Percentiles rank a stretch among this genome's conserved stretches.
phyloP scores from a whole-genome alignment of 225 moss, liverwort and hornwort species.

The Sphagnum contortum region DNA sequence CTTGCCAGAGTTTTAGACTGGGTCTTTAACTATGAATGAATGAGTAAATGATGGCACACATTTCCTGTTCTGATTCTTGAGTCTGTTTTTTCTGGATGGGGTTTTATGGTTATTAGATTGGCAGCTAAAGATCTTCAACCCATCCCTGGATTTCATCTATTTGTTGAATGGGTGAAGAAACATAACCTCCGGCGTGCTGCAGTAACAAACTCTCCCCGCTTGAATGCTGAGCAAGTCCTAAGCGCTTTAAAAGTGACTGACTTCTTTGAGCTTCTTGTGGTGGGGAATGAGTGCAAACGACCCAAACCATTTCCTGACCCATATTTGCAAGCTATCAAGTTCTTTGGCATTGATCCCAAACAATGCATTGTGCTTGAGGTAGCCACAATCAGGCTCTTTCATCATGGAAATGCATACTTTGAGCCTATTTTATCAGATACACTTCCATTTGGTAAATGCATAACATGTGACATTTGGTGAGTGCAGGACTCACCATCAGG shows the following conservation, averaged over 20 bases:
- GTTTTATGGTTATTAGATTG: slow-evolving; percentile 8
- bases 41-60: no score
- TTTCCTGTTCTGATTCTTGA: no score
- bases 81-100: no score
- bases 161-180: slow-evolving; percentile 36
- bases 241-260: slow-evolving; percentile 21
- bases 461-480: background rate
- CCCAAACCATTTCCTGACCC: slow-evolving; percentile 49
- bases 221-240: slow-evolving; percentile 43
- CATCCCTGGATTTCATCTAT: slow-evolving; percentile 28
- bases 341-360: slow-evolving; percentile 20
- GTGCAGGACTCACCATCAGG: slow-evolving; percentile 47
- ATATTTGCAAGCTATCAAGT: slow-evolving; percentile 36
- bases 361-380: slow-evolving; percentile 39
- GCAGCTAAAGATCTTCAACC: slow-evolving; percentile 30
- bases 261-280: slow-evolving; percentile 45
- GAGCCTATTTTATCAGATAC: no score
- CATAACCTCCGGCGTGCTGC: slow-evolving; percentile 29
- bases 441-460: no score
- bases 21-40: no score
- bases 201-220: slow-evolving; percentile 43
- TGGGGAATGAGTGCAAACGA: slow-evolving; percentile 41
- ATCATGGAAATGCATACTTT: no score
- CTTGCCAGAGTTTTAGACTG: no score
- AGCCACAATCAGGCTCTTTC: background rate